Evolutionary conservation across 2,329 filamentous ascomycete genomes (phyloP), one percentile per base, ranked within the genome.

Genomic region (Colletotrichum aenigma): DNA sequence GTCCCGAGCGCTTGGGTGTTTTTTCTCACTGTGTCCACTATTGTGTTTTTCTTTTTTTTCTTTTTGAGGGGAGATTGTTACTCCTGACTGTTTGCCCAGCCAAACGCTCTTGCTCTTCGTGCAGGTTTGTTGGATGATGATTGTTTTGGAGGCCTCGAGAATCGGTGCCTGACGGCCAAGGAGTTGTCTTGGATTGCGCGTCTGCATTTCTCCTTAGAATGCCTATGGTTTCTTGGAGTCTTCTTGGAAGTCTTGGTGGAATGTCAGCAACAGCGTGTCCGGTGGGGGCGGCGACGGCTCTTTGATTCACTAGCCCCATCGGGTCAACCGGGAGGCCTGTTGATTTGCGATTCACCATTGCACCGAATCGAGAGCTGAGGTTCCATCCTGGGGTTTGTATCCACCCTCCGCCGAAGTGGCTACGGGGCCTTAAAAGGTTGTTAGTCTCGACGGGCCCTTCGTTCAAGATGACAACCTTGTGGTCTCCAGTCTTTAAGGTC

Each of bases 161-260:
- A 56, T 24, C 21, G 52, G 36, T n/a, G 32, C 15, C 30, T 32
- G 12, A 18, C 15, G 58, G 36, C 6, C 8, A 55, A 4, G n/a
- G 9, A 13, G 9, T 7, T 75, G 73, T 72, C 56, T 75, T 21
- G 34, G 62, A 43, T 75, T 75, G 62, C 62, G 73, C 43, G 69
- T 66, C 28, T 43, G 7, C 38, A 26, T 30, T 56, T 55, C 30
- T 36, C 26, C 38, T 28, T 18, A 60, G 43, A 75, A 72, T 67
- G 36, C 56, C 62, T 15, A 13, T 21, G n/a, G 9, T 60, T n/a
- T 66, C 43, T 64, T 58, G 55, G 62, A 28, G 18, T 26, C 8
- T 30, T 61, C 55, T 66, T 38, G 60, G 52, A 34, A 68, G 26
- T 68, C 48, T 38, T 30, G 28, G 28, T 7, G 21, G 4, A 60